Evolutionary conservation across 2,329 filamentous ascomycete species (phyloP).

Genomic region (Rhinocladiella similis): DNA sequence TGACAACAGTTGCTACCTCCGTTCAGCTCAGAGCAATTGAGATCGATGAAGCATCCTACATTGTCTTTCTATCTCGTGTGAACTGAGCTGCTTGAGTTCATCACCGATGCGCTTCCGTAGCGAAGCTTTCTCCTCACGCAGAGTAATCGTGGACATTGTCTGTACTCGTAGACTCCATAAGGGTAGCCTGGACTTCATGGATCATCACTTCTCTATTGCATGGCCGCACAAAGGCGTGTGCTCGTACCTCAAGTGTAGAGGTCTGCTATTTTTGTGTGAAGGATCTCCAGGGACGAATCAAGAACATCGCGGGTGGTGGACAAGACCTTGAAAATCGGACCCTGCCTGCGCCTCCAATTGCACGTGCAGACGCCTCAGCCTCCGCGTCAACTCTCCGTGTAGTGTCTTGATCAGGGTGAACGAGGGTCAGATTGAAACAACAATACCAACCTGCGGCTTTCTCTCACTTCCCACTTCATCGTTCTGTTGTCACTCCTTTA

Average conservation of each 20-base stretch:
- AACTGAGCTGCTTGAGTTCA: slow-evolving; percentile 19
- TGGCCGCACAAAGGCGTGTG: too few relatives aligned
- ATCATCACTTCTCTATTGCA: background rate
- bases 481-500: slow-evolving; percentile 1
- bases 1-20: slow-evolving; percentile 62
- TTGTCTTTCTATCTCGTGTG: slow-evolving; percentile 26
- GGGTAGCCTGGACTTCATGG: slow-evolving; percentile 11
- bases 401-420: slow-evolving; percentile 1
- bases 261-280: background rate
- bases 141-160: slow-evolving; percentile 15
- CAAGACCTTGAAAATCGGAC: background rate
- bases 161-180: background rate
- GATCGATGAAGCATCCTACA: slow-evolving; percentile 20
- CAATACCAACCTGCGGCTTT: background rate
- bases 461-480: background rate
- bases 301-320: background rate
- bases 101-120: slow-evolving; percentile 27
- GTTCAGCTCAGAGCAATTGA: slow-evolving; percentile 27
- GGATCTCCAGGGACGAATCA: background rate
- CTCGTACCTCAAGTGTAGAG: background rate
- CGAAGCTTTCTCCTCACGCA: slow-evolving; percentile 23
- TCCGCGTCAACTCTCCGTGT: slow-evolving; percentile 18
- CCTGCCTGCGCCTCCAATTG: too few relatives aligned
- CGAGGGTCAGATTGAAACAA: slow-evolving; percentile 4
- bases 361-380: slow-evolving; percentile 18